Conservation (phyloP, 306 rosid genomes). For the Alnus rubra region DNA sequence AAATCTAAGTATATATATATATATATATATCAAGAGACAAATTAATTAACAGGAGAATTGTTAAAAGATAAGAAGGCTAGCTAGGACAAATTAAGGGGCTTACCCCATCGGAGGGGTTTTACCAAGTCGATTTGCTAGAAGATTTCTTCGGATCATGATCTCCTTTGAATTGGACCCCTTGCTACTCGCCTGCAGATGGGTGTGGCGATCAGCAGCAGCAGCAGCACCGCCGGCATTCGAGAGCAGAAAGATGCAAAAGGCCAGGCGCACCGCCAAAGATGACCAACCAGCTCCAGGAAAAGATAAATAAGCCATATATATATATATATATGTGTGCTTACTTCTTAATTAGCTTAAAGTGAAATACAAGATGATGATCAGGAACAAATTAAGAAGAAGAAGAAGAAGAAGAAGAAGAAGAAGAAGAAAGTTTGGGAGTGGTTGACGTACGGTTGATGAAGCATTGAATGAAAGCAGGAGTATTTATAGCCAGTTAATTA, state of each 20-base stretch:
- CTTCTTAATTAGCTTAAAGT: not conserved
- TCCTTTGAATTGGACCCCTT: slow-evolving; percentile 8
- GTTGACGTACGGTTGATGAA: not conserved
- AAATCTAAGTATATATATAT: not conserved
- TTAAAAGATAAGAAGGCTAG: no score
- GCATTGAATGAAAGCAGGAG: no score
- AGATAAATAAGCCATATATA: not conserved
- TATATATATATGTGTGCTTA: no score
- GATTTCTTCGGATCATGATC: slow-evolving; percentile 26
- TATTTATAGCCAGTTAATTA: no score
- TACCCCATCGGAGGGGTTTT: slow-evolving; percentile 73
- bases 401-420: not conserved
- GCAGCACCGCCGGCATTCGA: slow-evolving; percentile 24
- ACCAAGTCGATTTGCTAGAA: slow-evolving; percentile 53
- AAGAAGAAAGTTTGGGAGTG: not conserved
- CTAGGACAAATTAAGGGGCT: not conserved
- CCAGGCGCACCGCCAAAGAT: slow-evolving; percentile 15
- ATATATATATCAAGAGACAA: no score
- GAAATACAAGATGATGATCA: not conserved
- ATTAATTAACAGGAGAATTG: not conserved
- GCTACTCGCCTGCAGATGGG: not conserved
- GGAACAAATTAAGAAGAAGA: not conserved
- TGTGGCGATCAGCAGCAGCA: slow-evolving; percentile 15
- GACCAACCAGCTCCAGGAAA: slow-evolving; percentile 12
- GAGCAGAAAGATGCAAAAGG: slow-evolving; percentile 33